Evolutionary conservation across 495 filamentous ascomycete genomes (phyloP), one percentile per base, ranked within the genome.

Genomic region (Penicillium pulvis): DNA sequence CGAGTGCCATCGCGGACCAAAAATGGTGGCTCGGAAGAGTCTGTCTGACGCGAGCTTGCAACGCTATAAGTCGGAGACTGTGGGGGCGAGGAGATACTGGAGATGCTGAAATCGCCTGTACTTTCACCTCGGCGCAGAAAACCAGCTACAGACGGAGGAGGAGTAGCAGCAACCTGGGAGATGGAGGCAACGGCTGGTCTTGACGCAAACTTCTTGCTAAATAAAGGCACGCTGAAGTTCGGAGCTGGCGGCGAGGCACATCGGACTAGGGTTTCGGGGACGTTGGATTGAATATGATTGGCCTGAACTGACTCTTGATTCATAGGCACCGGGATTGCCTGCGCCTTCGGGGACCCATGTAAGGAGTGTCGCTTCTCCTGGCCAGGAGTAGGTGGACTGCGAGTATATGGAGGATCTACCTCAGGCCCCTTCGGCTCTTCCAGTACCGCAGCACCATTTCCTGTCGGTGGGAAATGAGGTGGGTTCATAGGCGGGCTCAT

Each of bases 141-240:
- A 11, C 55, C 62, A 8, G 54, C 56, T 14, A 50, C 41, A 54
- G 64, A 61, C 24, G 63, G 50, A 2, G 60, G 60, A 28, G 65
- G 56, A 16, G 36, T 42, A 14, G 16, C 6, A 49, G 28, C 11
- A 23, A 42, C 43, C 24, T 69, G 68, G 1, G 61, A 47, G 14
- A 55, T 26, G 6, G 65, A 59, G 11, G 33, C 48, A 4, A 59
- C 56, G 4, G 65, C 68, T 2, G 57, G 55, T 44, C 66, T 62
- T 6, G 71, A 51, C 0, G 70, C 65, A 42, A 77, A 79, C 51
- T 75, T 73, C 60, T 71, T 76, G 69, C 77, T 81, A 51, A 81
- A 81, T 6, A 69, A 74, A 16, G 79, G 79, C 26, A 82, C 79
- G 54, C 79, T 82, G 53, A 81, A 82, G 57, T 82, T 81, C 2